Evolutionary conservation across 2,329 filamentous ascomycete species (phyloP).

Genomic region (Geosmithia flava): DNA sequence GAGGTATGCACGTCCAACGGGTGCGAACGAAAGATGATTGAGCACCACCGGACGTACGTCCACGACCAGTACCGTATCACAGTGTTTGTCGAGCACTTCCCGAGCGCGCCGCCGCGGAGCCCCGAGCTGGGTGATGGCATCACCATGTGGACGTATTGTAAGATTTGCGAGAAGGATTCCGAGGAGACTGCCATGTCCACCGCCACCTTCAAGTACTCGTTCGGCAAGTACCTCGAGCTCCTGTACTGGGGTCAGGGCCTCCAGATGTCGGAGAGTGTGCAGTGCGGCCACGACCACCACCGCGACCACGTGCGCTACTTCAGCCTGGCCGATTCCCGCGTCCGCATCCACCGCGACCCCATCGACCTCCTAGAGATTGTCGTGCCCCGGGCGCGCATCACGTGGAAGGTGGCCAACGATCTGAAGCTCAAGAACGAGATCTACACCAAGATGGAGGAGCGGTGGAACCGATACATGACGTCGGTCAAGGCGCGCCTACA

Average conservation of each 20-base stretch:
- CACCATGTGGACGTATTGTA: conserved; percentile 96
- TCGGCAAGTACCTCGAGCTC: conserved; percentile 95
- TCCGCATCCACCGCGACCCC: conserved; percentile 84
- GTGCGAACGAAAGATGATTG: conserved; percentile 78
- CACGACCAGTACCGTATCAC: conserved; percentile 92
- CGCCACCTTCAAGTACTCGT: conserved; percentile 94
- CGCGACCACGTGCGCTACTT: conserved; percentile 90
- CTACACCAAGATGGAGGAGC: conserved; percentile 67
- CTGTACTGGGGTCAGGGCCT: conserved; percentile 90
- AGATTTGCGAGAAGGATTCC: conserved; percentile 81
- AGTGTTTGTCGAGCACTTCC: conserved; percentile 60
- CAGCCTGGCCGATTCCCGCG: conserved; percentile 70
- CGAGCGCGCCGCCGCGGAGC: conserved; percentile 27
- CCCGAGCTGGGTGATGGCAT: conserved; percentile 50
- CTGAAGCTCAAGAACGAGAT: conserved; percentile 86
- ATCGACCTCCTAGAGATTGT: conserved; percentile 91
- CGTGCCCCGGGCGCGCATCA: conserved; percentile 78
- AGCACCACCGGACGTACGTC: conserved; percentile 94
- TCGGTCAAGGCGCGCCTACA: conserved; percentile 77
- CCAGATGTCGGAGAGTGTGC: conserved; percentile 55
- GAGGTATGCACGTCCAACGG: conserved; percentile 71
- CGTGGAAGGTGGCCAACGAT: conserved; percentile 97
- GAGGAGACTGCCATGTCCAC: conserved; percentile 85
- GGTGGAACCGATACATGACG: conserved; percentile 74
- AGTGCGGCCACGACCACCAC: conserved; percentile 83